Conservation (phyloP, 176 grass and related monocot species). For the Oryza longistaminata region DNA sequence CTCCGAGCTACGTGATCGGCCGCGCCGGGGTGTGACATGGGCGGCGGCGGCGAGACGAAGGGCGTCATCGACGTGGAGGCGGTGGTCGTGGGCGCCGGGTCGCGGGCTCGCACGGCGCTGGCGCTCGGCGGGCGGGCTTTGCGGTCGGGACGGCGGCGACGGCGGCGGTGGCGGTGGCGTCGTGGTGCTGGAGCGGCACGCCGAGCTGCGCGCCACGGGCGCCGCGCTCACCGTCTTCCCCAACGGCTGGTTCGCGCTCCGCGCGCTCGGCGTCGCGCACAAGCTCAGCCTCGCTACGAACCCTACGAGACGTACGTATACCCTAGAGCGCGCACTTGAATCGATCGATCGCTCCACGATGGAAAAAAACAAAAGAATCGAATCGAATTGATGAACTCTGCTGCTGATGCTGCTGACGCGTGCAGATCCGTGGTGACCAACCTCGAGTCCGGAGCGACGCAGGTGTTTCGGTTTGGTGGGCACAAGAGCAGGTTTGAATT, state of each 20-base stretch:
- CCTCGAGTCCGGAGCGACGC: slow-evolving; percentile 49
- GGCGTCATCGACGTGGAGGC: slow-evolving; percentile 34
- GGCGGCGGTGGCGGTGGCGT: background rate
- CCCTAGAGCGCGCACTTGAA: background rate
- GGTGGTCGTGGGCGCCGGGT: slow-evolving; percentile 68
- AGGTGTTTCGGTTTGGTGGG: slow-evolving; percentile 43
- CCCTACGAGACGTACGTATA: slow-evolving; percentile 28
- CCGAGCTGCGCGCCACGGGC: slow-evolving; percentile 48
- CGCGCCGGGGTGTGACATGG: background rate
- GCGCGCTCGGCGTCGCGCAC: slow-evolving; percentile 57
- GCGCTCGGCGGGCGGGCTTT: slow-evolving; percentile 40
- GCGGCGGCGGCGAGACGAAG: background rate
- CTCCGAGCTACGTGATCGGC: background rate
- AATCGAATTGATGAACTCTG: background rate
- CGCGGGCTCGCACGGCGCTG: slow-evolving; percentile 61
- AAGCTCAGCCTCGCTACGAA: slow-evolving; percentile 41
- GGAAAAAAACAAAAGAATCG: background rate
- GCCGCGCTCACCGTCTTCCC: slow-evolving; percentile 50
- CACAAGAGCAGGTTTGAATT: slow-evolving; percentile 36
- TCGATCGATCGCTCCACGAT: no score
- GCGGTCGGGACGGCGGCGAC: background rate
- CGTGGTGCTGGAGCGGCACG: slow-evolving; percentile 59
- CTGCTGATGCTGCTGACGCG: background rate
- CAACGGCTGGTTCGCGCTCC: slow-evolving; percentile 68
- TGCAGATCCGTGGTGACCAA: slow-evolving; percentile 45